Conservation (phyloP, 1,284 basidiomycete genomes). For the Sparassis latifolia region DNA sequence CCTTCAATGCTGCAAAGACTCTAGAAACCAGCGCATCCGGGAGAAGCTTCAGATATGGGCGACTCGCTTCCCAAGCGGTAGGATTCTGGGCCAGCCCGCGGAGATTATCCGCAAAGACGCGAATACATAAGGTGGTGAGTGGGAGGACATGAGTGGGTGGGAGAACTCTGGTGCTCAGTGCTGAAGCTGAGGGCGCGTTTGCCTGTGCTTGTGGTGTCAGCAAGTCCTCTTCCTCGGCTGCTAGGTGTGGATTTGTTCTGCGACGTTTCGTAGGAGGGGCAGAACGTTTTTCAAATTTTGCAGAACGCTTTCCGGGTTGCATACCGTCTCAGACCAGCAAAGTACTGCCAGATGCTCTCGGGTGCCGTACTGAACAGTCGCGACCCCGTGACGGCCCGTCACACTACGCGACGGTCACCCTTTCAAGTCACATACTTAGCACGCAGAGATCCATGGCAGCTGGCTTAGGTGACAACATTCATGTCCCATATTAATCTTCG, state of each 20-base stretch:
- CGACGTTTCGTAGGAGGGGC: slow-evolving; percentile 25
- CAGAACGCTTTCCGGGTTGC: not conserved
- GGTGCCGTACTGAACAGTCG: too few relatives aligned
- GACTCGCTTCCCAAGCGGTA: slow-evolving; percentile 31
- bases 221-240: slow-evolving; percentile 32
- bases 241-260: slow-evolving; percentile 16
- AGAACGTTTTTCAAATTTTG: not conserved
- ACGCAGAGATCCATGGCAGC: too few relatives aligned
- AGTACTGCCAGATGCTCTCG: too few relatives aligned
- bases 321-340: not conserved
- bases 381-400: too few relatives aligned
- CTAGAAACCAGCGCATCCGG: slow-evolving; percentile 48
- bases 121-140: slow-evolving; percentile 43
- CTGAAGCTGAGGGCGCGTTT: slow-evolving; percentile 42
- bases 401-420: too few relatives aligned
- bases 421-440: too few relatives aligned
- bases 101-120: slow-evolving; percentile 44
- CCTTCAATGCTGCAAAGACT: slow-evolving; percentile 44
- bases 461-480: too few relatives aligned
- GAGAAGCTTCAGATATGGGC: slow-evolving; percentile 36
- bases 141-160: slow-evolving; percentile 31
- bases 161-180: slow-evolving; percentile 40
- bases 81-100: slow-evolving; percentile 32
- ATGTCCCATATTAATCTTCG: too few relatives aligned
- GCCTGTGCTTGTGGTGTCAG: slow-evolving; percentile 25